These are phyloP conservation scores for Hirschfeldia incana DNA, from an alignment of 345 rosid genomes.

Conservation along the genomic window DNA sequence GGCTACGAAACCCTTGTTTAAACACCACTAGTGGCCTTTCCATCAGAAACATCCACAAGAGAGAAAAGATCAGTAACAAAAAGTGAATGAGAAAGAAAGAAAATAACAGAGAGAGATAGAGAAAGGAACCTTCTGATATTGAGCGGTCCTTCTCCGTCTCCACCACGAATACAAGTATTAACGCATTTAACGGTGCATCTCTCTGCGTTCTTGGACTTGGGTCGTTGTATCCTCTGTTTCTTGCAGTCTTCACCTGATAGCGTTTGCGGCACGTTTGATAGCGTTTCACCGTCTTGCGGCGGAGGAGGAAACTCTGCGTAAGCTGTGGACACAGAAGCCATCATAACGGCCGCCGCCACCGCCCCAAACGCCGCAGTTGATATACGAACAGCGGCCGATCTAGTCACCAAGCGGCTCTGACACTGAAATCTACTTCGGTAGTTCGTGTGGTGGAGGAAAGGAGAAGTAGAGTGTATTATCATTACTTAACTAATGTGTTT, in stretches of 20 bases:
- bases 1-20: constrained; percentile 90
- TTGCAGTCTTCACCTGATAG: constrained; percentile 80
- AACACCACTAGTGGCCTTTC: constrained; percentile 79
- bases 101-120: neutral
- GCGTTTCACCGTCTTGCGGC: constrained; percentile 56
- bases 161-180: constrained; percentile 75
- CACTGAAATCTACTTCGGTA: neutral
- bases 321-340: constrained; percentile 38
- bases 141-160: constrained; percentile 83
- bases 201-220: constrained; percentile 86
- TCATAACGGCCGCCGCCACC: constrained; percentile 44
- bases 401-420: constrained; percentile 20
- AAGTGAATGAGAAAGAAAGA: neutral
- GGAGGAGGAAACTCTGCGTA: constrained; percentile 28
- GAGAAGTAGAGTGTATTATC: constrained; percentile 23
- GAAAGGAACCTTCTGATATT: constrained; percentile 63
- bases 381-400: constrained; percentile 30
- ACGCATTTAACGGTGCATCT: constrained; percentile 81
- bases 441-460: neutral
- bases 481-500: constrained; percentile 8
- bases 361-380: constrained; percentile 38
- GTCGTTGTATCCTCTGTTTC: constrained; percentile 78
- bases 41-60: neutral
- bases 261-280: constrained; percentile 73
- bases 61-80: neutral